Evolutionary conservation across 805 yeast genomes (phyloP), one percentile per base, ranked within the genome.

Genomic region (Suhomyces canberraensis): DNA sequence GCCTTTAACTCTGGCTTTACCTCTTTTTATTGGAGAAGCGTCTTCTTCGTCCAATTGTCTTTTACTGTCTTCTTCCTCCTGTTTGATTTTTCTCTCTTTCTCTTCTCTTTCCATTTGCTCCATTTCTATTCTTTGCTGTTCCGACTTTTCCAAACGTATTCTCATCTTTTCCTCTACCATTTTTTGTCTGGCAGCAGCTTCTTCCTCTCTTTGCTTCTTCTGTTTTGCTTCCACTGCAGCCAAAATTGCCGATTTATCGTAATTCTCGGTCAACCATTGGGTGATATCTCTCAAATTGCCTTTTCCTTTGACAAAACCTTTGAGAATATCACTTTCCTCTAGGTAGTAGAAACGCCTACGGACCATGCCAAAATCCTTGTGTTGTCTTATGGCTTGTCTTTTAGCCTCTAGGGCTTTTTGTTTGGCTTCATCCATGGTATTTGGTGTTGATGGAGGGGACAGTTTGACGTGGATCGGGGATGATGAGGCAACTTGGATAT

Each of bases 231-330:
- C 51, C 17, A 44, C 30, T 17, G 36, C 42, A 9, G 47, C 50
- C 31, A 58, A 36, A n/a, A 54, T 50, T 5, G 51, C 61, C 8
- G 40, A 50, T 35, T 52, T 54, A 34, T 53, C 51, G 39, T 46
- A 60, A 40, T 61, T 64, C n/a, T 62, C 66, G 4, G 57, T 54
- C 22, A 69, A 52, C 65, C 66, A 64, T 37, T 52, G 60, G 19
- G 64, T 59, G 33, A 67, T 57, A 16, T 64, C 69, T 26, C 71
- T 55, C 18, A 68, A 53, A 31, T 66, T 64, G 5, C 73, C 73
- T 45, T 58, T 65, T 4, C 70, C 71, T 39, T 63, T 65, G 16
- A 65, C 66, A 48, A 68, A 65, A 3, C 67, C 72, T 37, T 61
- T 60, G 47, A 66, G 60, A 24, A 69, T 51, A 37, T 64, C 72